phyloP scores from a whole-genome alignment of 176 grass and related monocot species.

The Cenchrus americanus region DNA sequence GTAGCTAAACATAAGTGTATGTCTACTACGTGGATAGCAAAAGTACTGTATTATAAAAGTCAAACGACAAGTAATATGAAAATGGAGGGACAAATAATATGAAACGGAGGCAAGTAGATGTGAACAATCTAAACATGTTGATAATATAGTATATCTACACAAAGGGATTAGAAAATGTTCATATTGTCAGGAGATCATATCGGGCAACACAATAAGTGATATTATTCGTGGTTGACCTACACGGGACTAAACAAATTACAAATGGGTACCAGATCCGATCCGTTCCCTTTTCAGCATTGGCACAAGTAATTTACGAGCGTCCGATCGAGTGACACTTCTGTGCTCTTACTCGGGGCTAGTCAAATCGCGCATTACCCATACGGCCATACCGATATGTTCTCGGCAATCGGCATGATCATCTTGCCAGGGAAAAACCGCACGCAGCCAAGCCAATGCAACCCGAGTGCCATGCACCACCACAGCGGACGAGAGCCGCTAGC shows the following conservation, averaged over 20 bases:
- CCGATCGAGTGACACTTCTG: too few species aligned
- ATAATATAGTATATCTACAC: not conserved
- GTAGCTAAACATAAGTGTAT: too few species aligned
- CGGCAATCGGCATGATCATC: not conserved
- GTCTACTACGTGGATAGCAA: too few species aligned
- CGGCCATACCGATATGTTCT: not conserved
- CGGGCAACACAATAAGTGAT: not conserved
- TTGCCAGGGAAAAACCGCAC: not conserved
- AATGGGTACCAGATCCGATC: not conserved
- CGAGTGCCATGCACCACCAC: not conserved
- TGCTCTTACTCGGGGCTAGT: not conserved
- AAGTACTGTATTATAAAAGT: too few species aligned
- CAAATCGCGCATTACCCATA: not conserved
- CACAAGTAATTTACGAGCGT: not conserved
- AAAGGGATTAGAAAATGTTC: not conserved
- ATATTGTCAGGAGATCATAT: not conserved
- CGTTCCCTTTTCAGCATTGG: not conserved
- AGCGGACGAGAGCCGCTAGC: not conserved
- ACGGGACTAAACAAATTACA: constrained; percentile 17
- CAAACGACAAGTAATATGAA: too few species aligned
- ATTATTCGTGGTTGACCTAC: not conserved
- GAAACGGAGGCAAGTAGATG: too few species aligned
- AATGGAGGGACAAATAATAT: too few species aligned
- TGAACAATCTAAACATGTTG: too few species aligned
- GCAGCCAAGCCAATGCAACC: not conserved